Evolutionary conservation across 805 yeast genomes (phyloP), one percentile per base, ranked within the genome.

Genomic region (Barnettozyma sucrosica): DNA sequence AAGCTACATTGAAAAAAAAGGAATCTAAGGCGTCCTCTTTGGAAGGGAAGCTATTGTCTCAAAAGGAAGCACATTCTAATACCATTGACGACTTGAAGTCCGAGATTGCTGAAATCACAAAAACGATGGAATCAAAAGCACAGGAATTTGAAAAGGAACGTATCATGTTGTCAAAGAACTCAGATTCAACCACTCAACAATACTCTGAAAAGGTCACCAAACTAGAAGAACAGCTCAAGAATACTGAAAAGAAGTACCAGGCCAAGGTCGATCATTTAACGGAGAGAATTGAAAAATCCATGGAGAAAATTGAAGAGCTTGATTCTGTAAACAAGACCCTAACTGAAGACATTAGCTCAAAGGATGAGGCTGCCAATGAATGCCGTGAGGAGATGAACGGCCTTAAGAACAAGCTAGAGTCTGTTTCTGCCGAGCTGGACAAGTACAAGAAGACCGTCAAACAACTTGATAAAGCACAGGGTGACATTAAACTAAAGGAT

Each of bases 101-200:
- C 5, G 68, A 67, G 25, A 55, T 71, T 4, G 40, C 50, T 11
- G 41, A 49, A 0, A 54, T 73, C 38, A 65, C 67, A 24, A 51
- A 58, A 1, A 68, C 70, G 2, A 52, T 77, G 38, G 66, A 65
- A 18, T 53, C 54, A 18, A 77, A 74, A 51, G 54, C 55, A 1
- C 50, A 61, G 36, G 81, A 74, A 38, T 70, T 79, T 50, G 83
- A 79, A 42, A 67, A 66, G 30, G 83, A 79, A 54, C 64, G 83
- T 46, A 65, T 62, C 11, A 61, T 74, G 54, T 57, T 76, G 11
- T 70, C 70, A 46, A 75, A 75, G 45, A 74, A 66, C 43, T 77
- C 84, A 0, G 79, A 75, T 47, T 67, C 77, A 0, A 65, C 74
- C 0, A 66, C 76, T 0, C 68, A 73, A 51, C 79, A 76, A 47